Conservation (phyloP, 768 basidiomycete genomes). For the Calocybe gangraenosa region DNA sequence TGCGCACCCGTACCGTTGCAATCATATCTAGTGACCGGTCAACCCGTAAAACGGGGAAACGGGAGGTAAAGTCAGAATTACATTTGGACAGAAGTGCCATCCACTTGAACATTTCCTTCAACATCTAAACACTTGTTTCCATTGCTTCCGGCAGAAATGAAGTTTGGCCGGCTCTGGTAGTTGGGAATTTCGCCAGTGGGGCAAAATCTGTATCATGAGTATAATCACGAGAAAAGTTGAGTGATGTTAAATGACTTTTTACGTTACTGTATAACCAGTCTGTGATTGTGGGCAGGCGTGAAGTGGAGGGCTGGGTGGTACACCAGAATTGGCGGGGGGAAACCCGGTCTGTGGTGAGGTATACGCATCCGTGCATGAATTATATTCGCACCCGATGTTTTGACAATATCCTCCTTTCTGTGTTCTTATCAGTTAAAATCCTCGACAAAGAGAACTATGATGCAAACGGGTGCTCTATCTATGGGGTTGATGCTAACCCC, state of each 20-base stretch:
- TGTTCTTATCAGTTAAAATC: too few relatives aligned
- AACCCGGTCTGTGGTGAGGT: neutral
- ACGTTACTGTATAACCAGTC: neutral
- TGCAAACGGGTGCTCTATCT: neutral
- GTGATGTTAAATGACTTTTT: neutral
- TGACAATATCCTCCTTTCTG: neutral
- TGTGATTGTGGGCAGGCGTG: neutral
- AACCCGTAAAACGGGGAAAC: neutral
- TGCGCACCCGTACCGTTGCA: slow-evolving; percentile 27
- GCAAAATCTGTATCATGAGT: neutral
- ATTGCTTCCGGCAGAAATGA: neutral
- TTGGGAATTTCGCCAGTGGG: neutral
- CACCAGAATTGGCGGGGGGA: neutral
- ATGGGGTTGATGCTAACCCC: neutral
- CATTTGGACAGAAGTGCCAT: slow-evolving; percentile 1
- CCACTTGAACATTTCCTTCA: neutral
- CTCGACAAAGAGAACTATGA: neutral
- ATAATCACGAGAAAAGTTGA: too few relatives aligned
- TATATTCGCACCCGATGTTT: neutral
- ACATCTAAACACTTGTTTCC: neutral
- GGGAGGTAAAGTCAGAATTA: neutral
- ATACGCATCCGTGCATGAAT: neutral
- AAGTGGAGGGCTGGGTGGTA: neutral
- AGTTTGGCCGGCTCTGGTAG: slow-evolving; percentile 1
- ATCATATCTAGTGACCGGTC: slow-evolving; percentile 21